Base-by-base conservation (phyloP, 805 yeast species). In the Suhomyces tanzawaensis region DNA sequence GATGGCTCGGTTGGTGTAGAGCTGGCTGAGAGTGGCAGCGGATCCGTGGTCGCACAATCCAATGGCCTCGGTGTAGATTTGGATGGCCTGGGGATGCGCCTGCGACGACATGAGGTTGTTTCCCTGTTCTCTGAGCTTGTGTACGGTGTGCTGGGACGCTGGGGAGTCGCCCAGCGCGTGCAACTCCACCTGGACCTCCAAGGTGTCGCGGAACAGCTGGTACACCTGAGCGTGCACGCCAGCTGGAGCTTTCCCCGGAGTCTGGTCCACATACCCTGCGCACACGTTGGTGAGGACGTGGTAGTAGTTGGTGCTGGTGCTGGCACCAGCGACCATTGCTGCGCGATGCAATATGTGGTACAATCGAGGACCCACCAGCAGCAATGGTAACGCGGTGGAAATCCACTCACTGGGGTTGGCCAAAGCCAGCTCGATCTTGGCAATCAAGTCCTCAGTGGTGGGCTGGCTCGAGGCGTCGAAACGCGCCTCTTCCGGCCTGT, bases 51-150 rank as follows among this genome's bases (percentile, higher is more conserved):
- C 45, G 24, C 62, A 53, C 13, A 48, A 24, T 24, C 56, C 52
- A 11, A 66, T 41, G 3, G 71, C 73, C 18, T 58, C 54, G 15
- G 72, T 68, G 44, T 67, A 68, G 4, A 54, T 51, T 34, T 58
- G 51, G 29, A 68, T 58, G 2, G 73, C 71, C 39, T 66, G 71
- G 1, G 69, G 66, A 44, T 58, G 65, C 4, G 66, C 56, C 37
- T 49, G 48, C 39, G 55, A 60, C 3, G 55, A 36, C 71, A 66
- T 62, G 21, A 66, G 47, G 44, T 66, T 67, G 48, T 68, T 68
- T 12, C 69, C 73, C 35, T 53, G 59, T 40, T 68, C 73, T 31
- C 72, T 47, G n/a, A 64, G 48, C 40, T 42, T 24, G n/a, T 24
- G 13, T 6, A 24, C 27, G 27, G n/a, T 8, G 7, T 24, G 13